Evolutionary conservation across 352 stramenopile genomes (phyloP), one percentile per base, ranked within the genome.

Genomic region (Pythium oligandrum): DNA sequence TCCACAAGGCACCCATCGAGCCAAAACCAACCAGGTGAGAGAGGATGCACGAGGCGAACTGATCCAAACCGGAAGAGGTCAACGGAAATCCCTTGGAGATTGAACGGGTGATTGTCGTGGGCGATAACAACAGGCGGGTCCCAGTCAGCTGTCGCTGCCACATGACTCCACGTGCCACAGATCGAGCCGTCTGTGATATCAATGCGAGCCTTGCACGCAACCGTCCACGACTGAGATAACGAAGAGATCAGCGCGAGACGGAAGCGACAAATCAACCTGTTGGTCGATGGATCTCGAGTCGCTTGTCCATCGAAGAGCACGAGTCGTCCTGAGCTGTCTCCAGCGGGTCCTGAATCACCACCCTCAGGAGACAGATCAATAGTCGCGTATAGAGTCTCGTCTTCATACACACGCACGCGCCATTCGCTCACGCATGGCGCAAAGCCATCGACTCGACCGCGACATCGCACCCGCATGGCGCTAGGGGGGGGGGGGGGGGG

Each of bases 231-330:
- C 30, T 11, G 26, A 40, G 26, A 4, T 4, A 17, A 6, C 1
- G 2, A 7, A 10, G 9, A 6, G n/a, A 12, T 39, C 31, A 42
- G 50, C 4, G 33, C 50, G 11, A 55, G 39, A 3, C 42, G 39
- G 39, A 55, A 55, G 32, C 50, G 50, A 30, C 38, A 6, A 9
- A 55, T 36, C 26, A 37, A 45, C 1, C 11, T 9, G 4, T 32
- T 17, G 1, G 2, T 10, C 9, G 5, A 39, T 10, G 48, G 11
- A 3, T 37, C 45, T 31, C 39, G 11, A 12, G 30, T n/a, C 3
- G 31, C 50, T 46, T 55, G 50, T 4, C 50, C 50, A 33, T 55
- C 42, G 31, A 48, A 55, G 4, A 55, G 50, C 31, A 48, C 30
- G 8, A 54, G 10, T 26, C n/a, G 36, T 31, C 9, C 3, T n/a